Evolutionary conservation across 2,329 filamentous ascomycete genomes (phyloP), one percentile per base, ranked within the genome.

Genomic region (Stachybotrys chartarum): DNA sequence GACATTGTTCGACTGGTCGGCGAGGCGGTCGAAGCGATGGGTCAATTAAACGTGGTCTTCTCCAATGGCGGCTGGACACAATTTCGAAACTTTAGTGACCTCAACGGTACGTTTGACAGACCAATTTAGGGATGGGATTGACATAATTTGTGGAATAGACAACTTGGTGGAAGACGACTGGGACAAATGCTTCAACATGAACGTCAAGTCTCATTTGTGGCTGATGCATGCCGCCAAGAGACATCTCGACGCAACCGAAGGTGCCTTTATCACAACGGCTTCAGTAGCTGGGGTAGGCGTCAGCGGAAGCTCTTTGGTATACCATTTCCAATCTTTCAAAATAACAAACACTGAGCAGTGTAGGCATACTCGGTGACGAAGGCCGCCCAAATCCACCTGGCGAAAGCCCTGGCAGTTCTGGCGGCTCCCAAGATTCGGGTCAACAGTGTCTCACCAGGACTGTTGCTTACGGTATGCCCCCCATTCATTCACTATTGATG

Each of bases 321-420:
- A 68, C 54, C 48, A 39, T 55, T 8, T 51, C 17, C 12, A 7
- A 48, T 45, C 6, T 16, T 47, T 52, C 16, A 24, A 18, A n/a
- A 44, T 50, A 31, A n/a, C 12, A 14, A 47, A 24, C 45, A 24
- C 30, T 55, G 35, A 55, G 47, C 6, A 7, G 6, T 52, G 0
- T 50, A 80, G 85, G 82, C 90, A 4, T 94, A 94, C 64, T 78
- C 84, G 0, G 86, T 92, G 17, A 88, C 87, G 44, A 94, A 94
- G 68, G 82, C 89, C 1, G 90, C 90, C 11, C 82, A 86, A 56
- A 71, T 85, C 44, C 82, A 85, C 63, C 72, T 86, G 4, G 73
- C 76, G 16, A 83, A 81, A 60, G 74, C 73, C 8, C 70, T 85
- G 35, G 82, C 82, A 1, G 64, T 73, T 5, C 78, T 80, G 56